Percentiles rank a stretch among this genome's conserved stretches.
Evolutionary conservation across 176 grass and related monocot species (phyloP).

Genomic region (Triticum dicoccoides): DNA sequence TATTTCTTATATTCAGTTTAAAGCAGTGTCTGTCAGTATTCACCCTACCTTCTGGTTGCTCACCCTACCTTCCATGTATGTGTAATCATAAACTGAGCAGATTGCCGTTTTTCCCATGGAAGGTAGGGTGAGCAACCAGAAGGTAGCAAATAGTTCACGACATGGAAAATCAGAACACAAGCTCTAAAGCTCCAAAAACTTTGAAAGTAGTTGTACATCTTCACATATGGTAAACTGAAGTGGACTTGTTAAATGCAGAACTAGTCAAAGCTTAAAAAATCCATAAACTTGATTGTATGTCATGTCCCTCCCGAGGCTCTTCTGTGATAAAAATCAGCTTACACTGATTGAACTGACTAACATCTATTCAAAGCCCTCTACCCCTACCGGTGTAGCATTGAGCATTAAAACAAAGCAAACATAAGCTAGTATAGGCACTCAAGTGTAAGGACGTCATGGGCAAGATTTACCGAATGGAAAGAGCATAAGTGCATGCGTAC

Average conservation of each 20-base stretch:
- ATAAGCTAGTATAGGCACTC: not conserved
- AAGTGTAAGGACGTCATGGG: not conserved
- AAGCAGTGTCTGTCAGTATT: not conserved
- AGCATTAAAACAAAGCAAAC: constrained; percentile 1
- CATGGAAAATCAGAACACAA: not conserved
- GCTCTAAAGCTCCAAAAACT: not conserved
- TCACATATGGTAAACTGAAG: not conserved
- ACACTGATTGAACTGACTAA: not conserved
- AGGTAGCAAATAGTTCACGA: not conserved
- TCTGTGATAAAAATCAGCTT: not conserved
- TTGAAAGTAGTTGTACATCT: not conserved
- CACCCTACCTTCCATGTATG: not conserved
- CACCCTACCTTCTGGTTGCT: too few relatives aligned
- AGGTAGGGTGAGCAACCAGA: not conserved
- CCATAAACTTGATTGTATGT: not conserved
- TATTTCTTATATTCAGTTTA: too few relatives aligned
- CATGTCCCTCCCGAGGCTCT: not conserved
- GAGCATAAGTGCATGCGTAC: not conserved
- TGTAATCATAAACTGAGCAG: not conserved
- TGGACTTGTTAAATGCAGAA: not conserved
- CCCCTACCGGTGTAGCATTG: not conserved
- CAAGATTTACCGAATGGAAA: not conserved
- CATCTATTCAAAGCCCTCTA: not conserved
- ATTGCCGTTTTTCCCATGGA: not conserved
- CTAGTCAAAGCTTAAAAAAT: not conserved